A percentile compares a stretch with the other conserved stretches of the same genome.
phyloP scores from a whole-genome alignment of 108 stramenopile species.

The Aurantiochytrium sp. region DNA sequence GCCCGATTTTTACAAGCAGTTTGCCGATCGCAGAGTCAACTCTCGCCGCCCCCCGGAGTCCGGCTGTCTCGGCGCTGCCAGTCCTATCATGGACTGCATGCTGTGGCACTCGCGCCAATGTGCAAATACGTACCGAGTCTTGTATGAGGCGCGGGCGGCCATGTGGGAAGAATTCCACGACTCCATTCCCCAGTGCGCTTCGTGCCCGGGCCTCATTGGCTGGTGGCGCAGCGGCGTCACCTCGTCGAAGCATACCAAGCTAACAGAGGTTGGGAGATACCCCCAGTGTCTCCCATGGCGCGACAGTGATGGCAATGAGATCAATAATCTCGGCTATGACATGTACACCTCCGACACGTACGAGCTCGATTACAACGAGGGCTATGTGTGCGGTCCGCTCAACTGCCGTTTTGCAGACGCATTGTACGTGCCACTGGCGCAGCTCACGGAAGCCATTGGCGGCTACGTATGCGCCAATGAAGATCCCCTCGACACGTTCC shows the following conservation, averaged over 20 bases:
- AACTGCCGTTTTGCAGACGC: background rate
- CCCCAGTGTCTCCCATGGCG: background rate
- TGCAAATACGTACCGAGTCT: too few relatives aligned
- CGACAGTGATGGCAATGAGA: background rate
- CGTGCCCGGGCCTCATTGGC: slow-evolving; percentile 1
- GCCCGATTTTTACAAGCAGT: background rate
- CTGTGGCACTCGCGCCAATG: background rate
- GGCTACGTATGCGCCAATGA: background rate
- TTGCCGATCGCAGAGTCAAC: background rate
- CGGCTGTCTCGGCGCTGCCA: background rate
- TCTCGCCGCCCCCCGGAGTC: background rate
- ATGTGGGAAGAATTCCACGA: background rate
- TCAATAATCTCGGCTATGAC: background rate
- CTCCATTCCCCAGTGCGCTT: background rate
- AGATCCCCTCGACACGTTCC: background rate
- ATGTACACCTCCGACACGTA: background rate
- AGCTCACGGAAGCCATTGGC: background rate
- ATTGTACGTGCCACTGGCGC: background rate
- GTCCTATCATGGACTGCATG: background rate
- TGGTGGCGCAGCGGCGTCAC: background rate
- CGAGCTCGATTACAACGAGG: background rate
- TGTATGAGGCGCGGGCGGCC: background rate
- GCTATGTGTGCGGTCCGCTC: background rate
- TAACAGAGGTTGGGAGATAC: background rate
- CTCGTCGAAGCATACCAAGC: background rate